Conservation (phyloP, 2,329 filamentous ascomycete genomes). For the Lizonia empirigonia region DNA sequence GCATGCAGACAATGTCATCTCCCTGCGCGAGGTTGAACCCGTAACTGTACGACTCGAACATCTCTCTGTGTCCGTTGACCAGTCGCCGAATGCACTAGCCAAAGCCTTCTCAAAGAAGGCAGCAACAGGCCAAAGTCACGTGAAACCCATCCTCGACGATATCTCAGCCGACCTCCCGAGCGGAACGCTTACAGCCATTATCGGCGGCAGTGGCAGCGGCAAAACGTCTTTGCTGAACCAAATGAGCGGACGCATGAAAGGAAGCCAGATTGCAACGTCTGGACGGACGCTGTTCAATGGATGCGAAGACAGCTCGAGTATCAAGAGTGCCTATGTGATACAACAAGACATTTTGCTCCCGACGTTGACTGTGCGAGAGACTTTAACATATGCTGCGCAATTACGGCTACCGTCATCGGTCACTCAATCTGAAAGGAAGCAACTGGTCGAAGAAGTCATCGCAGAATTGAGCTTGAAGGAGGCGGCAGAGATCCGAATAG, state of each 20-base stretch:
- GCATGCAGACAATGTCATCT: conserved; percentile 40
- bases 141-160: conserved; percentile 63
- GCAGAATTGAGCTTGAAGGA: conserved; percentile 76
- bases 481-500: conserved; percentile 75
- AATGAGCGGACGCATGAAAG: conserved; percentile 69
- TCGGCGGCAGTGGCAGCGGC: conserved; percentile 74
- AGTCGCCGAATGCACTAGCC: conserved; percentile 53
- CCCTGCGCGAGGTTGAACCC: conserved; percentile 59
- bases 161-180: conserved; percentile 68
- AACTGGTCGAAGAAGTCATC: conserved; percentile 77
- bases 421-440: conserved; percentile 62
- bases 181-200: conserved; percentile 74
- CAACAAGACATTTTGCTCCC: conserved; percentile 77
- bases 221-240: conserved; percentile 68
- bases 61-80: conserved; percentile 63
- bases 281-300: conserved; percentile 69
- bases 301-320: conserved; percentile 52
- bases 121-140: conserved; percentile 29
- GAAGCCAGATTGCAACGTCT: conserved; percentile 57
- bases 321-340: conserved; percentile 73
- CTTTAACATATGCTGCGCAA: conserved; percentile 73
- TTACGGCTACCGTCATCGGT: conserved; percentile 69
- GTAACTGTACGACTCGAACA: conserved; percentile 61
- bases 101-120: conserved; percentile 35
- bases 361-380: conserved; percentile 76